A percentile compares a stretch with the other conserved stretches of the same genome.
phyloP scores from a whole-genome alignment of 805 yeast species.

The Yarrowia sp. region DNA sequence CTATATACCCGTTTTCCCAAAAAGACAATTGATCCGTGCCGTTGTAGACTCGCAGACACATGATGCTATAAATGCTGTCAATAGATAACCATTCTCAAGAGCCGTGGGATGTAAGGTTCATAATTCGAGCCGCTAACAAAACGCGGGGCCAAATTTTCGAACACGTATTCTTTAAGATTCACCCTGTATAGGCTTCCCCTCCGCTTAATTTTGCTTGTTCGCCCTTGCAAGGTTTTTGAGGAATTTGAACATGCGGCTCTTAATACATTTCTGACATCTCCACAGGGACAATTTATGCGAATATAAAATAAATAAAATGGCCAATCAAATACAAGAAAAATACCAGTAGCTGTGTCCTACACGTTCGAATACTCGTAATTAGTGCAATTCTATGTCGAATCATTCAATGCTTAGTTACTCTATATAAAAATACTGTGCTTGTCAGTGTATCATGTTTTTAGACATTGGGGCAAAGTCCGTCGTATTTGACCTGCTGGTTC shows the following conservation, averaged over 20 bases:
- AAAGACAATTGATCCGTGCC: neutral
- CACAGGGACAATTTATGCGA: too few relatives aligned
- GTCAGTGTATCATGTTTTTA: constrained; percentile 3
- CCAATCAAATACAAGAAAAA: too few relatives aligned
- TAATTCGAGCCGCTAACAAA: too few relatives aligned
- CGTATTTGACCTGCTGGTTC: constrained; percentile 57
- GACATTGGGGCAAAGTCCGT: constrained; percentile 60
- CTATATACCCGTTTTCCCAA: neutral
- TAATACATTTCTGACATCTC: too few relatives aligned
- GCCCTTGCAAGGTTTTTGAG: neutral
- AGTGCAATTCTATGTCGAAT: too few relatives aligned
- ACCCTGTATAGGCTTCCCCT: neutral
- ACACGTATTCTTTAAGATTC: neutral
- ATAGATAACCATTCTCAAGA: neutral
- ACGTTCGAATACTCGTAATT: too few relatives aligned
- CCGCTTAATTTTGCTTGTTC: neutral
- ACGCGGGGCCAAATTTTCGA: too few relatives aligned
- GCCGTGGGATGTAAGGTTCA: neutral
- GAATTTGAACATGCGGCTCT: neutral
- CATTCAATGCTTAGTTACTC: neutral
- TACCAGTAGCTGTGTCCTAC: too few relatives aligned
- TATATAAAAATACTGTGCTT: constrained; percentile 14
- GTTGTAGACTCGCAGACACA: neutral
- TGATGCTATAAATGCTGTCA: neutral
- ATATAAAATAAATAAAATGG: too few relatives aligned